These are phyloP conservation scores for Echeveria elegans DNA, from an alignment of 164 flowering plant species.

Conservation along the genomic window DNA sequence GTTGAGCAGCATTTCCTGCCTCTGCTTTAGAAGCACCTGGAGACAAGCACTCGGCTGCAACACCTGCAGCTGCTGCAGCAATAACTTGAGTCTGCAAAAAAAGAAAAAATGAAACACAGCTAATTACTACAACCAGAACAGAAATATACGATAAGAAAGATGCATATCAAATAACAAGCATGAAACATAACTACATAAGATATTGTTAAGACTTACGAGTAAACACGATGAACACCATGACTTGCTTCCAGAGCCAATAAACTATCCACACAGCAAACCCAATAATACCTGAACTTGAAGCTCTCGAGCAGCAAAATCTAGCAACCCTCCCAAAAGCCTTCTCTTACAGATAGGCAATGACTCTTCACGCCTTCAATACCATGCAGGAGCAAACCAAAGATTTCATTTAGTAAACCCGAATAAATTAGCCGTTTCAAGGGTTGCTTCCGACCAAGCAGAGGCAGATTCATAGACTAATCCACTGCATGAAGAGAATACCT, in stretches of 20 bases:
- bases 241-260: too few relatives aligned
- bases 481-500: constrained; percentile 37
- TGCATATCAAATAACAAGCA: too few relatives aligned
- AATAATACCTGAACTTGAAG: constrained; percentile 81
- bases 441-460: not conserved
- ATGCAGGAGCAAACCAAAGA: constrained; percentile 1
- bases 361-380: constrained; percentile 76
- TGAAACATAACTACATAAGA: too few relatives aligned
- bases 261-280: constrained; percentile 7
- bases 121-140: not conserved
- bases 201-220: too few relatives aligned
- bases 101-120: constrained; percentile 16
- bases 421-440: not conserved
- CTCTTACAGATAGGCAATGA: constrained; percentile 91
- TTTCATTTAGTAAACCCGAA: not conserved
- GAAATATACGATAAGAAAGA: too few relatives aligned
- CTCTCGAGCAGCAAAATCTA: constrained; percentile 96
- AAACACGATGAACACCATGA: too few relatives aligned
- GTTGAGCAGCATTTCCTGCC: constrained; percentile 95
- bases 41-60: constrained; percentile 91
- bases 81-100: constrained; percentile 89
- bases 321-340: constrained; percentile 85
- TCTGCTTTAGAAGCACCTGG: constrained; percentile 74
- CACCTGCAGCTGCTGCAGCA: constrained; percentile 99
- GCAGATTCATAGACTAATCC: not conserved